These are phyloP conservation scores for Hyaloperonospora arabidopsidis DNA, from an alignment of 352 stramenopile species.

Conservation along the genomic window DNA sequence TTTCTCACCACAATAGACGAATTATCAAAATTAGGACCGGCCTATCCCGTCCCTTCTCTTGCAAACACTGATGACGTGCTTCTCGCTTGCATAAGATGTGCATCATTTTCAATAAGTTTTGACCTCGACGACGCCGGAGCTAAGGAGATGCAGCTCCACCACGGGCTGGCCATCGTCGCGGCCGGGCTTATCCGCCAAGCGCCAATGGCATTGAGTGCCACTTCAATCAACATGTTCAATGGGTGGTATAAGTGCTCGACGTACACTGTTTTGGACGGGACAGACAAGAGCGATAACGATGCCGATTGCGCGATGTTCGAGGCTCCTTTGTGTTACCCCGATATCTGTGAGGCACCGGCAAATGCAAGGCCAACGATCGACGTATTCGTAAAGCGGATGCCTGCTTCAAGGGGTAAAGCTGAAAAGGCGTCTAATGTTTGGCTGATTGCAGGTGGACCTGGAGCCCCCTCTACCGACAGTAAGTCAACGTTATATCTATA, in stretches of 20 bases:
- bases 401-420: slow-evolving; percentile 6
- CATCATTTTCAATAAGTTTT: no score
- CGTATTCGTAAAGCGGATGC: slow-evolving; percentile 36
- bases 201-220: no score
- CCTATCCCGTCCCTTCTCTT: no score
- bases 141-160: no score
- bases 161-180: no score
- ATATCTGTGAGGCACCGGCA: slow-evolving; percentile 13
- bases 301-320: slow-evolving; percentile 32
- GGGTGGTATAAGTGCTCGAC: slow-evolving; percentile 31
- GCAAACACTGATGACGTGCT: no score
- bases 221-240: slow-evolving; percentile 7
- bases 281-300: not conserved
- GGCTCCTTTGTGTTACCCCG: slow-evolving; percentile 7
- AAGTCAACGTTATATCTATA: slow-evolving; percentile 2
- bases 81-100: no score
- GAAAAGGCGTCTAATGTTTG: slow-evolving; percentile 27
- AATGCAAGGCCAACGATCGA: slow-evolving; percentile 14
- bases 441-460: slow-evolving; percentile 34
- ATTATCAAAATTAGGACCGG: no score
- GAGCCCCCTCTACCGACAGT: slow-evolving; percentile 31
- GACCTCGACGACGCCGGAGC: no score
- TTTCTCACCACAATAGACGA: no score
- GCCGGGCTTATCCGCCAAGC: no score
- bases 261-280: slow-evolving; percentile 22